Conservation (phyloP, 164 flowering plant genomes). For the Chimonanthus praecox region DNA sequence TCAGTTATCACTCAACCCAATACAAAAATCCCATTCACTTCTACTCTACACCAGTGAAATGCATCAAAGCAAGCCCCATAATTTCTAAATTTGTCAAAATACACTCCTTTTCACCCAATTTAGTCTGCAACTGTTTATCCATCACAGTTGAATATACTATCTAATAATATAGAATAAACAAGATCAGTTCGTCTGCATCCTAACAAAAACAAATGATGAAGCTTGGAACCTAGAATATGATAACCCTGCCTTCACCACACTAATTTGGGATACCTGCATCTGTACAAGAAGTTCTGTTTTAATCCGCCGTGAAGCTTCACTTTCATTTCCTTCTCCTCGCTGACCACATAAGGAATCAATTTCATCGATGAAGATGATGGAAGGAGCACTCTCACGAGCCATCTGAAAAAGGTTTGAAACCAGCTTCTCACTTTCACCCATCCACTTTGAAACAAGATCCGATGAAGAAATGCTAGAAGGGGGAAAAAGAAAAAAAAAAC, state of each 20-base stretch:
- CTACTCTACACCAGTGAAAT: no score
- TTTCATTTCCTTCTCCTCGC: conserved; percentile 97
- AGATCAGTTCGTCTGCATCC: neutral
- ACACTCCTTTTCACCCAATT: no score
- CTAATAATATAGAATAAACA: no score
- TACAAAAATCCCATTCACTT: no score
- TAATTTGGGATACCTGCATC: conserved; percentile 75
- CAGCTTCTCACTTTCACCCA: conserved; percentile 99
- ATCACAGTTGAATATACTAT: no score
- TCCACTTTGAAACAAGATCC: conserved; percentile 97
- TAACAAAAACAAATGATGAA: neutral
- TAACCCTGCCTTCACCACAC: neutral
- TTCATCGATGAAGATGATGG: conserved; percentile 93
- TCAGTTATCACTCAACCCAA: no score
- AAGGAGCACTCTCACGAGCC: conserved; percentile 98
- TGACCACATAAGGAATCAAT: conserved; percentile 96
- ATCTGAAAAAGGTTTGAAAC: conserved; percentile 93
- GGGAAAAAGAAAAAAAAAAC: conserved; percentile 9
- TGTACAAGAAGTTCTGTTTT: conserved; percentile 98
- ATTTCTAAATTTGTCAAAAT: no score
- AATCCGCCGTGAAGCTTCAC: conserved; percentile 97
- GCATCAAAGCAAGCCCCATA: no score
- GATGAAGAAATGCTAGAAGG: conserved; percentile 80
- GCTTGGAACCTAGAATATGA: neutral
- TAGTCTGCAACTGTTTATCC: no score